Percentiles rank a stretch among this genome's conserved stretches.
These are phyloP conservation scores for Diaporthe sp. DNA, from an alignment of 2,329 filamentous ascomycete genomes.

Conservation along the genomic window DNA sequence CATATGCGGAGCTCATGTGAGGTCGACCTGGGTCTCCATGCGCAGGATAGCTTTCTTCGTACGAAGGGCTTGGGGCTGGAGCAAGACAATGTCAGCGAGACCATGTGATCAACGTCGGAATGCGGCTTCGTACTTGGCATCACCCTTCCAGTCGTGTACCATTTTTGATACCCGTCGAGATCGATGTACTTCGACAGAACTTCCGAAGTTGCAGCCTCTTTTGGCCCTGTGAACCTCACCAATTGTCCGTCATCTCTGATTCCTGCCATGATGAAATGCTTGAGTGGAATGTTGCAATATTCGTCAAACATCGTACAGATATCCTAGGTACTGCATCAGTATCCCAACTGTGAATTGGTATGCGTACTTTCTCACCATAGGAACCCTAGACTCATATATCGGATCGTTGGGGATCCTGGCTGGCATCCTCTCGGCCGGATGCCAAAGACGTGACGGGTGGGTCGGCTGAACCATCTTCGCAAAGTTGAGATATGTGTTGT, in stretches of 20 bases:
- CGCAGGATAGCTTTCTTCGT: constrained; percentile 37
- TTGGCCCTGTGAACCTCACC: constrained; percentile 58
- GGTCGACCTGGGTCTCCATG: constrained; percentile 38
- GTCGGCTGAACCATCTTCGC: constrained; percentile 31
- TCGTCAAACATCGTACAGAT: constrained; percentile 63
- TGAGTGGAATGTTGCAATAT: constrained; percentile 61
- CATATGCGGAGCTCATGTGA: constrained; percentile 36
- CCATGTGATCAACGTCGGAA: constrained; percentile 39
- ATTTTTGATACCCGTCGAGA: constrained; percentile 32
- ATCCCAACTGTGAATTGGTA: neutral
- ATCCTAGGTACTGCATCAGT: constrained; percentile 46
- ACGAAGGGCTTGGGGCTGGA: constrained; percentile 32
- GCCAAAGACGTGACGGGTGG: constrained; percentile 32
- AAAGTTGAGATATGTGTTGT: neutral
- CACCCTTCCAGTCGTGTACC: constrained; percentile 32
- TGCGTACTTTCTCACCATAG: constrained; percentile 30
- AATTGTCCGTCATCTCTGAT: constrained; percentile 59
- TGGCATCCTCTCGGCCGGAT: constrained; percentile 30
- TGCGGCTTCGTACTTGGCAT: constrained; percentile 31
- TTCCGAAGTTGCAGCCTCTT: constrained; percentile 36
- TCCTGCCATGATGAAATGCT: constrained; percentile 63
- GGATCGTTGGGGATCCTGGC: constrained; percentile 30
- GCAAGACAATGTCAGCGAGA: neutral
- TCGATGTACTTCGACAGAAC: constrained; percentile 40
- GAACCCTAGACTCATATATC: constrained; percentile 33